Evolutionary conservation across 2,329 filamentous ascomycete genomes (phyloP).

Genomic region (Cladosporium sp.): DNA sequence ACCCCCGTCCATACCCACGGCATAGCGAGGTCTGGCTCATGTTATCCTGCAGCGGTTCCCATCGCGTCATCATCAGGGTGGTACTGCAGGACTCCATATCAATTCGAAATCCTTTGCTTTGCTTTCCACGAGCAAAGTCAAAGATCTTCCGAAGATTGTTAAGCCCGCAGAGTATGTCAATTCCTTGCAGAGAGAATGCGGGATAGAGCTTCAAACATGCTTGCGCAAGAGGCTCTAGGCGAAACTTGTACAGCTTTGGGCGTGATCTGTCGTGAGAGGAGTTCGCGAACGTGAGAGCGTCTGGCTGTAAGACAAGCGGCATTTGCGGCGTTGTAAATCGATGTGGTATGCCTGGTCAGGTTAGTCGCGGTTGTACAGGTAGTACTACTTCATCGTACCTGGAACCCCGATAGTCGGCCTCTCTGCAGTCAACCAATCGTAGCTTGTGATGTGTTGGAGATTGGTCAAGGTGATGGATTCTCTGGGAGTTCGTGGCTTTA

Average conservation of each 20-base stretch:
- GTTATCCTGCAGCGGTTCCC: background rate
- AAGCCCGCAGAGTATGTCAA: background rate
- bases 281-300: background rate
- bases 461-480: background rate
- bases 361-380: background rate
- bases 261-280: background rate
- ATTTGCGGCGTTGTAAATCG: background rate
- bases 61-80: background rate
- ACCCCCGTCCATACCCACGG: background rate
- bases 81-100: background rate
- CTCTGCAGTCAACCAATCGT: background rate
- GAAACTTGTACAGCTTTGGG: background rate
- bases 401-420: background rate
- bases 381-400: background rate
- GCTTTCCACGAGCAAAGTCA: background rate
- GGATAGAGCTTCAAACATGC: background rate
- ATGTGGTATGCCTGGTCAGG: background rate
- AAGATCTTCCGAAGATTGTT: background rate
- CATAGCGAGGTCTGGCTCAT: background rate
- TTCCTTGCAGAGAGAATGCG: background rate
- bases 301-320: background rate
- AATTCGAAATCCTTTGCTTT: background rate
- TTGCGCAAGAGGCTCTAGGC: background rate
- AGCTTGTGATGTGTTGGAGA: background rate
- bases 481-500: background rate